phyloP scores from a whole-genome alignment of 371 early-diverging fungal genomes.

The Mortierella sp. region DNA sequence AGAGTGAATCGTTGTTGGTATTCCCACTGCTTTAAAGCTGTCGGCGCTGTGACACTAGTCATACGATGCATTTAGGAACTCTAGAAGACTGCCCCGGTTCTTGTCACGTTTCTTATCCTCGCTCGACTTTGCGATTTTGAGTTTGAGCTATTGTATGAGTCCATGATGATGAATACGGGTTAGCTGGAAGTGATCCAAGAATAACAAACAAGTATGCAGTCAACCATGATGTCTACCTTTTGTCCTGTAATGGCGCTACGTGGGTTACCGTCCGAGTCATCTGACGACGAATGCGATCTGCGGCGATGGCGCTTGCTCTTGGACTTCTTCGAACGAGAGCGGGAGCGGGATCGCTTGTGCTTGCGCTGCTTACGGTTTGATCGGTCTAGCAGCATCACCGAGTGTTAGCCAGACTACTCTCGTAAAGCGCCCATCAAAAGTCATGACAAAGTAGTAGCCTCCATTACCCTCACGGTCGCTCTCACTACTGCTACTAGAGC shows the following conservation, averaged over 20 bases:
- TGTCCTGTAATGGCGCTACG: slow-evolving; percentile 46
- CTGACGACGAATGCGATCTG: slow-evolving; percentile 31
- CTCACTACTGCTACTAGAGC: slow-evolving; percentile 10
- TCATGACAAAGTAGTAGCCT: background rate
- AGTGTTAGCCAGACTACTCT: no score
- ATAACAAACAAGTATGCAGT: no score
- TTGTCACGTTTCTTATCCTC: slow-evolving; percentile 53
- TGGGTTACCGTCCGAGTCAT: slow-evolving; percentile 42
- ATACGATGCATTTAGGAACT: slow-evolving; percentile 45
- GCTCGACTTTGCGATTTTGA: slow-evolving; percentile 49
- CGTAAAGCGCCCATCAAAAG: no score
- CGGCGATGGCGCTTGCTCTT: slow-evolving; percentile 46
- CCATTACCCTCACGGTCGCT: slow-evolving; percentile 20
- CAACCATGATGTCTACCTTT: slow-evolving; percentile 11
- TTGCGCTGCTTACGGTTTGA: slow-evolving; percentile 26
- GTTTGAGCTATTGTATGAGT: slow-evolving; percentile 31
- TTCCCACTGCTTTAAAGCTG: no score
- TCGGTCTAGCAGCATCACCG: slow-evolving; percentile 8
- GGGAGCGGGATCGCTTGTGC: slow-evolving; percentile 40
- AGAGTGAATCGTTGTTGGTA: no score
- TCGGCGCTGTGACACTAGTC: slow-evolving; percentile 6
- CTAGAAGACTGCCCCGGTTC: slow-evolving; percentile 44
- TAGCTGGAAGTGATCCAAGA: no score
- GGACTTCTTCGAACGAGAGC: slow-evolving; percentile 39
- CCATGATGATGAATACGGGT: no score